phyloP scores from a whole-genome alignment of 2,329 filamentous ascomycete species.

The Fusarium sulawesiense region DNA sequence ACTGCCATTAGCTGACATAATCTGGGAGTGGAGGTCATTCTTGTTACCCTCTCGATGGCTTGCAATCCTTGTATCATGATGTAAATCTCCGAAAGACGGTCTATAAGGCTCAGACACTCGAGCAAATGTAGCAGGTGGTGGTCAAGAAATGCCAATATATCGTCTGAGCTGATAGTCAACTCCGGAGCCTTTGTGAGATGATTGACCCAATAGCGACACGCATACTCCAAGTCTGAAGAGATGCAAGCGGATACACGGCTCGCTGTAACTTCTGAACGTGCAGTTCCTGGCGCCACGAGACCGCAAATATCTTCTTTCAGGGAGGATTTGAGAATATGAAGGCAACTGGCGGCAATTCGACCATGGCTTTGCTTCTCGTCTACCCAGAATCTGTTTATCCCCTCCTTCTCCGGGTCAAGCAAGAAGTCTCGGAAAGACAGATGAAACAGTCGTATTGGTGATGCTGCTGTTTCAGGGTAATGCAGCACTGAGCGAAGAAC shows the following conservation, averaged over 20 bases:
- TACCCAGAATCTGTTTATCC: constrained; percentile 51
- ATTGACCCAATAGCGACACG: background rate
- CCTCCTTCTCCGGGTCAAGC: constrained; percentile 44
- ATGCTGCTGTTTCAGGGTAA: background rate
- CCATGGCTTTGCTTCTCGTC: constrained; percentile 50
- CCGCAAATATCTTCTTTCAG: too few relatives aligned
- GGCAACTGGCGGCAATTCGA: constrained; percentile 42
- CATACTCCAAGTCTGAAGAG: background rate
- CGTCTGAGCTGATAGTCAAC: too few relatives aligned
- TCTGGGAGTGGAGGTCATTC: too few relatives aligned
- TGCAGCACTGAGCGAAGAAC: constrained; percentile 29
- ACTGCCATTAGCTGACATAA: too few relatives aligned
- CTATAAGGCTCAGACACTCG: too few relatives aligned
- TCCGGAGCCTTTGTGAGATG: background rate
- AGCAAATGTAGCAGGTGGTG: too few relatives aligned
- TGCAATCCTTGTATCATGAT: too few relatives aligned
- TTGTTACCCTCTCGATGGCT: too few relatives aligned
- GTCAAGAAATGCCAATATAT: too few relatives aligned
- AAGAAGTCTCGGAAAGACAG: constrained; percentile 55
- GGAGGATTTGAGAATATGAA: background rate
- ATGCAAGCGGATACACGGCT: background rate
- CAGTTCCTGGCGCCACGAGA: too few relatives aligned
- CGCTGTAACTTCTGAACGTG: too few relatives aligned
- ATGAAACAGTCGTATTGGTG: constrained; percentile 24
- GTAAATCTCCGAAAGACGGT: too few relatives aligned